A percentile compares a stretch with the other conserved stretches of the same genome.
These are phyloP conservation scores for Hydnomerulius pinastri DNA, from an alignment of 768 basidiomycete species.

Conservation along the genomic window DNA sequence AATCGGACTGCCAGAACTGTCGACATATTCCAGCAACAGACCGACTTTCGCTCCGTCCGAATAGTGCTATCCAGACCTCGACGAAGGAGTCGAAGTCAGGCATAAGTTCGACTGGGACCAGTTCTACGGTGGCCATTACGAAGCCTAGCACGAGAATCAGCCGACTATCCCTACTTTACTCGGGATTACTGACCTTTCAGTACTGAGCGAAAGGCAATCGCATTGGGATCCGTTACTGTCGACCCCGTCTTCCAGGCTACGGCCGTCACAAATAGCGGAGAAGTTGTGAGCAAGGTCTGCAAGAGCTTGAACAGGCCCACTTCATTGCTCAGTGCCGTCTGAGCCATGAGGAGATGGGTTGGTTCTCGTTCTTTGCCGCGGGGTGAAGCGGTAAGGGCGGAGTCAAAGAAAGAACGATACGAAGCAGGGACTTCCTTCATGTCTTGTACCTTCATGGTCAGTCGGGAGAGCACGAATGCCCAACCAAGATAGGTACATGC, in stretches of 20 bases:
- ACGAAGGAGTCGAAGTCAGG: constrained; percentile 71
- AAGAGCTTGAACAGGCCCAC: constrained; percentile 63
- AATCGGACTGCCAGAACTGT: constrained; percentile 85
- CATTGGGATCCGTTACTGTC: constrained; percentile 72
- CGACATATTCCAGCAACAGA: constrained; percentile 69
- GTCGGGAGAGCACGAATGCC: constrained; percentile 76
- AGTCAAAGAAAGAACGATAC: constrained; percentile 58
- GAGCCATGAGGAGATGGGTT: constrained; percentile 56
- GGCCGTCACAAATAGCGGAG: constrained; percentile 76
- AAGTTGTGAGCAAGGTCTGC: constrained; percentile 58
- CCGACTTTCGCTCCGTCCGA: constrained; percentile 65
- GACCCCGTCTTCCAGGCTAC: constrained; percentile 70
- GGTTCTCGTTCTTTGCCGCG: constrained; percentile 60
- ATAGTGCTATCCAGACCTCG: constrained; percentile 78
- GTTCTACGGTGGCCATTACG: constrained; percentile 70
- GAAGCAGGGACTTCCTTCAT: constrained; percentile 53
- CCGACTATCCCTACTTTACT: not conserved
- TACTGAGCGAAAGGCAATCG: constrained; percentile 77
- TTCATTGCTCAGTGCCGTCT: constrained; percentile 56
- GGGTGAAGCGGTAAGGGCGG: constrained; percentile 43
- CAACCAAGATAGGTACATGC: constrained; percentile 77
- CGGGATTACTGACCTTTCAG: constrained; percentile 64
- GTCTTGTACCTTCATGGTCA: constrained; percentile 48
- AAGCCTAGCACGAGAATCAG: constrained; percentile 53
- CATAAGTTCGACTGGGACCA: constrained; percentile 75